These are phyloP conservation scores for Fusarium camptoceras DNA, from an alignment of 2,329 filamentous ascomycete species.

Conservation along the genomic window DNA sequence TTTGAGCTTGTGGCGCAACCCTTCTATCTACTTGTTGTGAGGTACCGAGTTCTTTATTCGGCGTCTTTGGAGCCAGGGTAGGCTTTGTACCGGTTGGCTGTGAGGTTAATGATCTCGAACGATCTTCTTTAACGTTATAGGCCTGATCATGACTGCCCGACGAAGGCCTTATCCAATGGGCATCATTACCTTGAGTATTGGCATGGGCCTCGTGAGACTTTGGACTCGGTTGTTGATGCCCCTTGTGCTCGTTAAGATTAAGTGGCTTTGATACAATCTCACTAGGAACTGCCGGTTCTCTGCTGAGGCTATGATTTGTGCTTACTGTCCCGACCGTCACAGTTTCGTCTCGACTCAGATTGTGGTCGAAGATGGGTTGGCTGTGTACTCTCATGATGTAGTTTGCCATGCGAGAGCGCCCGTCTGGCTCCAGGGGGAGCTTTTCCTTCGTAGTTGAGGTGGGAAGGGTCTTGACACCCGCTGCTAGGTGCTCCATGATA, in stretches of 20 bases:
- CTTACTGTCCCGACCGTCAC: conserved; percentile 8
- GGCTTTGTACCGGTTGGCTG: not conserved
- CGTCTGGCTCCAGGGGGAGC: conserved; percentile 9
- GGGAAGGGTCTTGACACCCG: conserved; percentile 25
- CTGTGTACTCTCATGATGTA: not conserved
- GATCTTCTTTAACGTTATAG: conserved; percentile 1
- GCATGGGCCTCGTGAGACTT: conserved; percentile 34
- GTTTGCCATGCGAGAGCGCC: not conserved
- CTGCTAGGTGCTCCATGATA: conserved; percentile 51
- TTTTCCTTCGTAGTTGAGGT: conserved; percentile 6
- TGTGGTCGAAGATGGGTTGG: conserved; percentile 17
- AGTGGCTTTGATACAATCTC: conserved; percentile 20
- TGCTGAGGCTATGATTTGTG: conserved; percentile 24
- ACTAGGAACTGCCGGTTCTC: conserved; percentile 19
- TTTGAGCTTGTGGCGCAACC: conserved; percentile 2
- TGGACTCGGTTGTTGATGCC: conserved; percentile 33
- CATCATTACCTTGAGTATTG: conserved; percentile 34
- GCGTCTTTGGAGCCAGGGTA: not conserved
- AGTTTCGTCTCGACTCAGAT: conserved; percentile 28
- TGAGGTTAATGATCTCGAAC: not conserved
- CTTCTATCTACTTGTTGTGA: conserved; percentile 1
- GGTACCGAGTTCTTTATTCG: not conserved
- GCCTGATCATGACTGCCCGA: conserved; percentile 22
- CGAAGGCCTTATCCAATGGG: conserved; percentile 20
- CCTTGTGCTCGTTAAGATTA: conserved; percentile 13